Percentiles rank a stretch among this genome's conserved stretches.
phyloP scores from a whole-genome alignment of 2,329 filamentous ascomycete species.

The Sarocladium kiliense region DNA sequence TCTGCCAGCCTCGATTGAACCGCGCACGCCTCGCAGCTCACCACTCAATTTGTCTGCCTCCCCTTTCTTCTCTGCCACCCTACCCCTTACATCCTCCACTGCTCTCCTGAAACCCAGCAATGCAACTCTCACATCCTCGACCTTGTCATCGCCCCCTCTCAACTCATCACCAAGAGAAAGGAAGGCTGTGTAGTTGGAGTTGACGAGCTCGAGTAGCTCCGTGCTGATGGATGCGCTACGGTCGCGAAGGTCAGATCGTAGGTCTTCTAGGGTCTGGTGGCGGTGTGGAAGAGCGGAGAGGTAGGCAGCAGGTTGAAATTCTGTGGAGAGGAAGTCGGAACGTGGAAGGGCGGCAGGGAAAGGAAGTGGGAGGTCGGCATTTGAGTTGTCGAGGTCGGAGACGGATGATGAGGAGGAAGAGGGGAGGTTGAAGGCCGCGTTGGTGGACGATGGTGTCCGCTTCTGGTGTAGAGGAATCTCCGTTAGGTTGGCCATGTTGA shows the following conservation, averaged over 20 bases:
- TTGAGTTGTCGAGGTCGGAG: conserved; percentile 32
- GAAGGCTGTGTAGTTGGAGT: conserved; percentile 91
- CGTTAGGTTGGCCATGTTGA: background rate
- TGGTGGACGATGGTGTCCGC: conserved; percentile 10
- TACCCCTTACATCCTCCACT: conserved; percentile 65
- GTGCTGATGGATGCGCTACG: conserved; percentile 73
- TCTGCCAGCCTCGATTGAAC: conserved; percentile 56
- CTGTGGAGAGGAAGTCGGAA: conserved; percentile 69
- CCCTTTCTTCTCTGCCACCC: conserved; percentile 56
- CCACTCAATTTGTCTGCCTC: conserved; percentile 58
- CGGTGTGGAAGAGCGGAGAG: conserved; percentile 76
- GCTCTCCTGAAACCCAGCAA: conserved; percentile 81
- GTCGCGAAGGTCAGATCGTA: conserved; percentile 79
- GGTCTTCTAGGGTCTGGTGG: conserved; percentile 92
- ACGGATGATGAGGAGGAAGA: conserved; percentile 17
- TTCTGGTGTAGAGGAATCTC: background rate
- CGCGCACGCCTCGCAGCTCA: conserved; percentile 62
- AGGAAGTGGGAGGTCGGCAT: conserved; percentile 62
- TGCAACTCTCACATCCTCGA: conserved; percentile 85
- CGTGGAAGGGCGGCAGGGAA: conserved; percentile 84
- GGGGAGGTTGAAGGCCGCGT: conserved; percentile 21
- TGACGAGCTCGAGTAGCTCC: conserved; percentile 91
- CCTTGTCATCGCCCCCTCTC: conserved; percentile 81
- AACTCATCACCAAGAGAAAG: conserved; percentile 76
- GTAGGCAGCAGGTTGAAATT: conserved; percentile 78